These are phyloP conservation scores for Polychaeton citri DNA, from an alignment of 2,329 filamentous ascomycete genomes.

Conservation along the genomic window DNA sequence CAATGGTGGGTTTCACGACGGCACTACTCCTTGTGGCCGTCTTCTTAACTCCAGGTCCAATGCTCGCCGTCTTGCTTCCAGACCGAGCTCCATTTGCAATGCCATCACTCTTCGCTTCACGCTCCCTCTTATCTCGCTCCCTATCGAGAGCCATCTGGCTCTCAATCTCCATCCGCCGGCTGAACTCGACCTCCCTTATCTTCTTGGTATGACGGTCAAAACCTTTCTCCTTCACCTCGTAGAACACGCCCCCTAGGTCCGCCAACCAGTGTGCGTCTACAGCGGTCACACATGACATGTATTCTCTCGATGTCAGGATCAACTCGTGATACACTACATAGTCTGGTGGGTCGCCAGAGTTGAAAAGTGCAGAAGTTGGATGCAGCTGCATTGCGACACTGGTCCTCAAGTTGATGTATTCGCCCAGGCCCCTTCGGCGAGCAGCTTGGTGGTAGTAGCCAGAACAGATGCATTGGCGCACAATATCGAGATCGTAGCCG, in stretches of 20 bases:
- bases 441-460: constrained; percentile 98
- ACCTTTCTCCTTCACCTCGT: constrained; percentile 93
- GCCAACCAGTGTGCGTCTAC: constrained; percentile 97
- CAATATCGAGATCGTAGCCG: constrained; percentile 92
- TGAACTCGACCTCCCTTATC: constrained; percentile 84
- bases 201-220: constrained; percentile 78
- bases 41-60: constrained; percentile 18
- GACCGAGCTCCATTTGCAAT: not conserved
- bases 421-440: constrained; percentile 87
- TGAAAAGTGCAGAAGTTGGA: constrained; percentile 85
- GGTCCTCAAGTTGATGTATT: constrained; percentile 93
- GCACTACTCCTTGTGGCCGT: constrained; percentile 18
- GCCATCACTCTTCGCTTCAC: constrained; percentile 23
- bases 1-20: constrained; percentile 25
- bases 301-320: constrained; percentile 91
- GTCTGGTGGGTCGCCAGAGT: constrained; percentile 83
- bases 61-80: not conserved
- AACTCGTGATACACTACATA: constrained; percentile 98
- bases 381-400: constrained; percentile 90
- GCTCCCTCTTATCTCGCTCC: constrained; percentile 45
- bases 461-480: constrained; percentile 91
- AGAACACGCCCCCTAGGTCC: constrained; percentile 92
- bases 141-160: constrained; percentile 82
- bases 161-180: constrained; percentile 84
- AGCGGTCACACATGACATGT: constrained; percentile 92